Base-by-base conservation (phyloP, 2,329 filamentous ascomycete genomes). In the Colletotrichum godetiae region DNA sequence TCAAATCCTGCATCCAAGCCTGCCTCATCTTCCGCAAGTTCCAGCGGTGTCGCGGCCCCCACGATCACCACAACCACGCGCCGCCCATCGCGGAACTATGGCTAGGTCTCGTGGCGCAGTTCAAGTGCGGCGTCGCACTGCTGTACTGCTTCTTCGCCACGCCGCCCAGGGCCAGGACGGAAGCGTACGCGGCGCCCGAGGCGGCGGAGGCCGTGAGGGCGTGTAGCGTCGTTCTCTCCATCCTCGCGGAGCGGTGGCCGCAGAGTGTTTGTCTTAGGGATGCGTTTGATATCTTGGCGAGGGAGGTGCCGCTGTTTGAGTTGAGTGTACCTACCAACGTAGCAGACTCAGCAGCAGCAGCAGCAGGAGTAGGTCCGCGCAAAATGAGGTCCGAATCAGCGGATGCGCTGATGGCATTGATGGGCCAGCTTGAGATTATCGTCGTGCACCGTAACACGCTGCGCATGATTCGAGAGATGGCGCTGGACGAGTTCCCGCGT, bases 141-240 rank as follows among this genome's bases (percentile, higher is more conserved):
- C 67, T 83, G 4, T 82, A 83, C 72, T 82, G 81, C 72, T 82
- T 81, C 73, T 83, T 77, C 74, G 79, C 80, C 19, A 81, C 80
- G 8, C 80, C 81, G 4, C 79, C 78, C 0, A 72, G 78, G 31
- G 75, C 75, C 6, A 71, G 80, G 61, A 79, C 79, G 0, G 76
- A 78, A 1, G 80, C 77, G 15, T 82, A 79, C 46, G 74, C 78
- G 53, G 35, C 3, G 11, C 35, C 35, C 10, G 35, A 37, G 10
- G 35, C 35, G 6, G 10, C 35, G 10, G 35, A 37, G 35, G 35
- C 35, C 11, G 35, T 37, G 3, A 11, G 35, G 35, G 35, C 35
- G 8, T 37, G 35, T 13, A 37, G 35, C 35, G 12, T 37, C 11
- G 35, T 37, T 11, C 8, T 37, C 35, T 37, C 35, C 3, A 37